These are phyloP conservation scores for Kwoniella heveanensis DNA, from an alignment of 768 basidiomycete genomes.

Conservation along the genomic window DNA sequence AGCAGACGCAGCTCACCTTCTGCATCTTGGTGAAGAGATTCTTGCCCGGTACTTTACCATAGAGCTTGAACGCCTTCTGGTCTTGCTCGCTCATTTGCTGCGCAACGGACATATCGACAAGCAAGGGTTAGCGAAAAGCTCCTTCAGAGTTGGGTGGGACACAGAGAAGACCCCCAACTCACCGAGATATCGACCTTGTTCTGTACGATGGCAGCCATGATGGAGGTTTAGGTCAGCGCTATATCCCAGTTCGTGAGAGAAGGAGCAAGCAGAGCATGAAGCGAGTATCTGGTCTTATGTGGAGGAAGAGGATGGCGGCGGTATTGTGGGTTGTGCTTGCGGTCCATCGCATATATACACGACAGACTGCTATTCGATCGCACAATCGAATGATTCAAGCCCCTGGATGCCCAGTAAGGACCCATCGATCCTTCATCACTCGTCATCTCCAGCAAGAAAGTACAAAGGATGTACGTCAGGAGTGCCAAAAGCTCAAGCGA, in stretches of 20 bases:
- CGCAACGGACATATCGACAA: neutral
- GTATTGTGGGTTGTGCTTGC: too few species aligned
- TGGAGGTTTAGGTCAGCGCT: neutral
- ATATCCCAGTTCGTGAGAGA: neutral
- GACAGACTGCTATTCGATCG: neutral
- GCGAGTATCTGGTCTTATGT: neutral
- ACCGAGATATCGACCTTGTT: conserved; percentile 96
- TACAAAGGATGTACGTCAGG: conserved; percentile 21
- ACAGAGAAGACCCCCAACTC: conserved; percentile 48
- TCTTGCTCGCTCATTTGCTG: conserved; percentile 85
- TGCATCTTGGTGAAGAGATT: conserved; percentile 91
- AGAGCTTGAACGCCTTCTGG: conserved; percentile 88
- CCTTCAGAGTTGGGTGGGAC: neutral
- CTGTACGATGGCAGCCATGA: conserved; percentile 54
- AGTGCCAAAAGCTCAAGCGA: neutral
- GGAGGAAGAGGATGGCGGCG: neutral
- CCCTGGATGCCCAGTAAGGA: neutral
- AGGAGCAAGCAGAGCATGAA: neutral
- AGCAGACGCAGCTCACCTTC: conserved; percentile 64
- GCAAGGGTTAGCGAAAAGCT: conserved; percentile 31
- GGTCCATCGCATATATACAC: too few species aligned
- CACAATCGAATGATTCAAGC: too few species aligned
- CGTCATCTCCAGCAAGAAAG: neutral
- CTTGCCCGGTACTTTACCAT: conserved; percentile 96
- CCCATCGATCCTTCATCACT: neutral